These are phyloP conservation scores for Xylogone sp. DNA, from an alignment of 2,329 filamentous ascomycete species.

Conservation along the genomic window DNA sequence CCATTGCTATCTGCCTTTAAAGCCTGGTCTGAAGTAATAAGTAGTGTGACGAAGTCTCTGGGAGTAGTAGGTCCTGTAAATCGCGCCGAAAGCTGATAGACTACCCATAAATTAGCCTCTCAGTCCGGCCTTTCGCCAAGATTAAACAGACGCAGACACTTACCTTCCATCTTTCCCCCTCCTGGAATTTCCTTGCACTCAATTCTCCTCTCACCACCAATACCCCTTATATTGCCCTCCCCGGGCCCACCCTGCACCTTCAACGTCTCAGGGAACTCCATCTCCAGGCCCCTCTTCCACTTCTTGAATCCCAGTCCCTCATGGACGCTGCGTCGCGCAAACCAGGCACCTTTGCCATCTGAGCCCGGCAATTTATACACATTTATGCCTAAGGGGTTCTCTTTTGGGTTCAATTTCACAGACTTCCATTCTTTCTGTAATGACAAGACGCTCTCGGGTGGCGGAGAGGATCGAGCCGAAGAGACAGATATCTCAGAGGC, in stretches of 20 bases:
- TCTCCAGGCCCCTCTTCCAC: constrained; percentile 73
- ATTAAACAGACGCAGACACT: constrained; percentile 7
- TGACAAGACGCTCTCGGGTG: constrained; percentile 44
- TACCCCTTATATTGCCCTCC: constrained; percentile 74
- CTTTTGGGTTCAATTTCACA: constrained; percentile 64
- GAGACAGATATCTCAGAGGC: constrained; percentile 51
- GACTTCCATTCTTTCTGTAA: constrained; percentile 84
- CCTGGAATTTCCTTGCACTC: constrained; percentile 56
- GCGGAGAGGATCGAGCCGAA: constrained; percentile 37
- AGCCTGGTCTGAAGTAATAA: constrained; percentile 57
- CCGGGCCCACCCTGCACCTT: constrained; percentile 66
- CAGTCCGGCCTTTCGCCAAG: constrained; percentile 15
- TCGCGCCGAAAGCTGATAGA: constrained; percentile 82
- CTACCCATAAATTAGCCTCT: constrained; percentile 35
- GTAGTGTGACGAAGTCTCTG: constrained; percentile 79
- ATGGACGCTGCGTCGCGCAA: constrained; percentile 79
- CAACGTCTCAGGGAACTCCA: constrained; percentile 77
- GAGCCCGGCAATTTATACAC: constrained; percentile 77
- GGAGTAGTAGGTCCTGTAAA: constrained; percentile 87
- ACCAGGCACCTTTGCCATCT: constrained; percentile 86
- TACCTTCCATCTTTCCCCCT: constrained; percentile 61
- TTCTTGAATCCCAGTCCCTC: constrained; percentile 71
- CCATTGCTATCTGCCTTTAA: constrained; percentile 11
- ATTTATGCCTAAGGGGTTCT: constrained; percentile 72
- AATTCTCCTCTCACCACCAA: constrained; percentile 74